These are phyloP conservation scores for Xylariaceae sp. DNA, from an alignment of 2,329 filamentous ascomycete genomes.

Conservation along the genomic window DNA sequence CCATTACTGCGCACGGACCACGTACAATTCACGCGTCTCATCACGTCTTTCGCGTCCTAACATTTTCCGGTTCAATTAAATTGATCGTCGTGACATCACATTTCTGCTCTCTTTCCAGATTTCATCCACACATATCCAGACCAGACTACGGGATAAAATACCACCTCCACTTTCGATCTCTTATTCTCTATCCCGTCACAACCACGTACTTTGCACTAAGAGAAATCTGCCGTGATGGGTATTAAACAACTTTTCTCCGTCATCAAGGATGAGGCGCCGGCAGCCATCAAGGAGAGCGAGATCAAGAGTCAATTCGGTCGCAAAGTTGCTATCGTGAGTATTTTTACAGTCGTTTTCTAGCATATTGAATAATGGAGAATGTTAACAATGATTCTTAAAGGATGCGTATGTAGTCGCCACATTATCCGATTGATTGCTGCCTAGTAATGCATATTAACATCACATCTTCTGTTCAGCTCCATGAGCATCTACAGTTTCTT, in stretches of 20 bases:
- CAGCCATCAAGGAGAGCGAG: constrained; percentile 90
- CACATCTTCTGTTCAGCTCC: constrained; percentile 49
- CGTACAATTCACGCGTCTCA: constrained; percentile 11
- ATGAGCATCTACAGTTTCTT: constrained; percentile 99
- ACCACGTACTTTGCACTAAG: not conserved
- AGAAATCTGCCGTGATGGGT: constrained; percentile 43
- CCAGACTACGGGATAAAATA: not conserved
- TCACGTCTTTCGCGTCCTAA: not conserved
- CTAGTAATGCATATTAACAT: constrained; percentile 7
- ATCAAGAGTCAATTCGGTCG: constrained; percentile 99
- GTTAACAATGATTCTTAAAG: constrained; percentile 33
- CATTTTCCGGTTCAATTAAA: constrained; percentile 1
- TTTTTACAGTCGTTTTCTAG: not conserved
- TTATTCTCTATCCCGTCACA: not conserved
- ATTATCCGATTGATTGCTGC: not conserved
- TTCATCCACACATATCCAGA: not conserved
- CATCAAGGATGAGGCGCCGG: constrained; percentile 89
- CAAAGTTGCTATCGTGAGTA: constrained; percentile 89
- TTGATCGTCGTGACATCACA: constrained; percentile 21
- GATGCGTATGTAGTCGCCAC: constrained; percentile 47
- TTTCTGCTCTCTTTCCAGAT: not conserved
- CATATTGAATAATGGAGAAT: not conserved
- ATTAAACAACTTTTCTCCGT: constrained; percentile 73
- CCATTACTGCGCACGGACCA: constrained; percentile 2
- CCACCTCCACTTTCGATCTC: not conserved